phyloP scores from a whole-genome alignment of 2,329 filamentous ascomycete genomes.

The Verticillium zaregamsianum region DNA sequence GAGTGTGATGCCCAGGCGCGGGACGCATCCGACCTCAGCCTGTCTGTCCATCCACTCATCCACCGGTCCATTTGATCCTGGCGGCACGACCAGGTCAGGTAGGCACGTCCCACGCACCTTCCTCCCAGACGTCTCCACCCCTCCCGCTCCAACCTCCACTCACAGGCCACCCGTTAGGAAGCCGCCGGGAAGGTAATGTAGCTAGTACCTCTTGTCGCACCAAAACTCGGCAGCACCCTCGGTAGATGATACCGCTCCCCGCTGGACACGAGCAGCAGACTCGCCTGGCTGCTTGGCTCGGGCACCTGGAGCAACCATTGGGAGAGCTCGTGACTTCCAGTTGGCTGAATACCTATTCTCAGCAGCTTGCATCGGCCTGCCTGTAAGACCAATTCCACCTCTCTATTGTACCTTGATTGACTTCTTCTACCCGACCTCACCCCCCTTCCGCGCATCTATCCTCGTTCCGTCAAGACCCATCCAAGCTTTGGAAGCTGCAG shows the following conservation, averaged over 20 bases:
- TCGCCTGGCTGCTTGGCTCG: background rate
- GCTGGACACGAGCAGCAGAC: background rate
- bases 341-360: background rate
- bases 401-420: slow-evolving; percentile 1
- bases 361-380: background rate
- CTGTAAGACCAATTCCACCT: slow-evolving; percentile 1
- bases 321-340: background rate
- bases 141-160: background rate
- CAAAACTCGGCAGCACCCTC: background rate
- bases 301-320: background rate
- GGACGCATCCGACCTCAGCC: background rate
- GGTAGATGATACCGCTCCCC: background rate
- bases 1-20: background rate
- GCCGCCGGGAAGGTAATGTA: background rate
- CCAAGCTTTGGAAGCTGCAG: background rate
- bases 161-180: background rate
- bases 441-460: background rate
- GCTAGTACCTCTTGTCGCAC: background rate
- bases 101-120: background rate
- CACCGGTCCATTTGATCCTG: background rate
- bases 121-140: background rate
- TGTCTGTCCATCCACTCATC: too few relatives aligned
- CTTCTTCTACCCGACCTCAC: slow-evolving; percentile 3
- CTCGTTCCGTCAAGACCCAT: background rate
- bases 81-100: background rate